Evolutionary conservation across 257 asterid species (phyloP).

Genomic region (Oldenlandia corymbosa): DNA sequence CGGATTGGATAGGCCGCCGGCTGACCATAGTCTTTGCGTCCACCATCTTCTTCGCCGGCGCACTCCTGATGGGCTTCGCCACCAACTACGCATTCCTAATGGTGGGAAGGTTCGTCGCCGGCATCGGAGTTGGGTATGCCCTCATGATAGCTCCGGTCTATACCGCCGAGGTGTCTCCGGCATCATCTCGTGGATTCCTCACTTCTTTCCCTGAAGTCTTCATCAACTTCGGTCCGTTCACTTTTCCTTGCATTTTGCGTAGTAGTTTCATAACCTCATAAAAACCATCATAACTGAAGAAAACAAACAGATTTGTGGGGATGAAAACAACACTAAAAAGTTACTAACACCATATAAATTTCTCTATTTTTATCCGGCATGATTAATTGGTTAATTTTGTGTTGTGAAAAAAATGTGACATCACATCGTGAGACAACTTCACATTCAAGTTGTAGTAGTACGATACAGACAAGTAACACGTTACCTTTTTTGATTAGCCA

Average conservation of each 20-base stretch:
- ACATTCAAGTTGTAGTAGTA: too few relatives aligned
- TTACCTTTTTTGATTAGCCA: not conserved
- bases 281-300: too few relatives aligned
- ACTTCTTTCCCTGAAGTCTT: conserved; percentile 91
- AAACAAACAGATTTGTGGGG: not conserved
- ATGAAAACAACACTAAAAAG: too few relatives aligned
- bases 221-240: conserved; percentile 59
- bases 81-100: conserved; percentile 70
- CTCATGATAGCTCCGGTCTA: conserved; percentile 96
- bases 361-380: too few relatives aligned
- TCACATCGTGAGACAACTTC: too few relatives aligned
- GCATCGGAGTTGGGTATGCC: conserved; percentile 87
- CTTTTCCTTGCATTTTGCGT: not conserved
- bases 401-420: not conserved
- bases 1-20: conserved; percentile 88
- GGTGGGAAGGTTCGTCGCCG: conserved; percentile 81
- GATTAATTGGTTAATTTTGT: too few relatives aligned
- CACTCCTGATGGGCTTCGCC: conserved; percentile 86
- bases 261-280: too few relatives aligned
- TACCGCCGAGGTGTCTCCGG: conserved; percentile 92
- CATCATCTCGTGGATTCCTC: conserved; percentile 80
- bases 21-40: conserved; percentile 78
- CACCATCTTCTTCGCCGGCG: conserved; percentile 67
- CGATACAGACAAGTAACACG: conserved; percentile 11
- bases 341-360: too few relatives aligned